Conservation (phyloP, 331 rosid species). For the Ulmus americana region DNA sequence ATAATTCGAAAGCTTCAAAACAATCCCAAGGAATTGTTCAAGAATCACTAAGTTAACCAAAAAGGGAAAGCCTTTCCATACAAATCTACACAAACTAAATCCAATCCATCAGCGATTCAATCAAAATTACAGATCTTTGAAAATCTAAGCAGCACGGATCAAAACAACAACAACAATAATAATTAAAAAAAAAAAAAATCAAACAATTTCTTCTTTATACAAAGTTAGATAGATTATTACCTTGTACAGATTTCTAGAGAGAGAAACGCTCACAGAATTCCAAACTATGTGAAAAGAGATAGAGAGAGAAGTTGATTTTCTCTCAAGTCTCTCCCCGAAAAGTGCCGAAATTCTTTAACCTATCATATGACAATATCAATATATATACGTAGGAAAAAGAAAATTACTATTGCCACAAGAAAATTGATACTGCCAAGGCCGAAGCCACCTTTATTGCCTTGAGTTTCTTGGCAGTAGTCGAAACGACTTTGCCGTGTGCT, state of each 20-base stretch:
- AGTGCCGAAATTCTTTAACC: not conserved
- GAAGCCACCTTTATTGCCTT: not conserved
- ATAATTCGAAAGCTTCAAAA: constrained; percentile 8
- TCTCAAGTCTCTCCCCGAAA: not conserved
- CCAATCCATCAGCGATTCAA: not conserved
- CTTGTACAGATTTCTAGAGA: constrained; percentile 4
- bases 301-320: not conserved
- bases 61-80: not conserved
- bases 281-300: not conserved
- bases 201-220: not conserved
- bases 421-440: not conserved
- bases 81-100: not conserved
- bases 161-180: not conserved
- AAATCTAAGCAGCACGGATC: not conserved
- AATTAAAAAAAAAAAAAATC: not conserved
- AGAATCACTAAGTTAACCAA: too few species aligned
- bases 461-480: not conserved
- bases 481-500: not conserved
- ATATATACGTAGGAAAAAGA: not conserved
- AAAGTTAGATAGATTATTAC: not conserved
- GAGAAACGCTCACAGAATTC: not conserved
- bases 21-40: not conserved
- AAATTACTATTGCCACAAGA: constrained; percentile 9
- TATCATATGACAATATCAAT: not conserved
- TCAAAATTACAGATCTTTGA: not conserved